These are phyloP conservation scores for Colletotrichum sp. DNA, from an alignment of 2,329 filamentous ascomycete genomes.

Conservation along the genomic window DNA sequence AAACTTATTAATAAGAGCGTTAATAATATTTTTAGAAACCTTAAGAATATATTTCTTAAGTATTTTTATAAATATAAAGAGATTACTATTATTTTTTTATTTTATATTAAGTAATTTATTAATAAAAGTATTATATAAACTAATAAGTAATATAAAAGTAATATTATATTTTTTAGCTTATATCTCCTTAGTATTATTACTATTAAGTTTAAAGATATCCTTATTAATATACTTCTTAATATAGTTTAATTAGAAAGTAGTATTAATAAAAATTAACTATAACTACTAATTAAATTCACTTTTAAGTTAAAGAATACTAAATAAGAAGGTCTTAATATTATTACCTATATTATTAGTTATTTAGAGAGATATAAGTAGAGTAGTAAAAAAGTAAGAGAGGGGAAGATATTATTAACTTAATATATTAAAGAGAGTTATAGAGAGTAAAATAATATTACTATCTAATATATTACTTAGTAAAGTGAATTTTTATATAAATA, in stretches of 20 bases:
- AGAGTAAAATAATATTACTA: too few species aligned
- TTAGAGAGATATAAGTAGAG: not conserved
- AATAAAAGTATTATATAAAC: not conserved
- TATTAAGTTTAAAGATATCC: not conserved
- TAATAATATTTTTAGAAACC: not conserved
- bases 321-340: not conserved
- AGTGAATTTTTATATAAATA: too few species aligned
- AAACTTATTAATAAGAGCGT: not conserved
- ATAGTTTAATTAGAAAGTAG: not conserved
- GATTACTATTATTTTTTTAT: not conserved
- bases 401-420: not conserved
- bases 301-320: not conserved
- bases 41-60: not conserved
- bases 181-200: not conserved
- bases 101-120: not conserved
- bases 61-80: not conserved
- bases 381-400: not conserved
- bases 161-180: not conserved
- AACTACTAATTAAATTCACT: not conserved
- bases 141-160: not conserved
- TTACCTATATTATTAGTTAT: too few species aligned
- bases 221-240: not conserved
- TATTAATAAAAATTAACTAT: not conserved
- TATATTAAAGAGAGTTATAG: not conserved
- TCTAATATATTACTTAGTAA: too few species aligned